phyloP scores from a whole-genome alignment of 208 protist species.

The Trypanosoma avium region DNA sequence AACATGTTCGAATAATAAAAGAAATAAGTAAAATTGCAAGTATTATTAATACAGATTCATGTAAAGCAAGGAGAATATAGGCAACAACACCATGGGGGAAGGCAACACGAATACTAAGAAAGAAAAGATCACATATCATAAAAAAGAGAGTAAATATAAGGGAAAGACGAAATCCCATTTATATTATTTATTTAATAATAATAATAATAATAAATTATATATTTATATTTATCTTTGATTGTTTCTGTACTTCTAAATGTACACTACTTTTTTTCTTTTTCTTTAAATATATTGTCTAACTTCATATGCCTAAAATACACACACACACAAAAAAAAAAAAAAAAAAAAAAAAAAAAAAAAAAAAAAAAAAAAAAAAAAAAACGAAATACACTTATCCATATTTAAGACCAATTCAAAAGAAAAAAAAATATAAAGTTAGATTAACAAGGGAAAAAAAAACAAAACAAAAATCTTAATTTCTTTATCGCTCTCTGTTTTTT shows the following conservation, averaged over 20 bases:
- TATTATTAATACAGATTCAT: slow-evolving; percentile 44
- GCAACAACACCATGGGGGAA: slow-evolving; percentile 25
- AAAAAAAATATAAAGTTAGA: too few species aligned
- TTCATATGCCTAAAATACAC: neutral
- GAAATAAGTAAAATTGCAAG: slow-evolving; percentile 29
- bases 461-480: too few species aligned
- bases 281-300: neutral
- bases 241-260: neutral
- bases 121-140: slow-evolving; percentile 34
- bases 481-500: too few species aligned
- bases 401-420: too few species aligned
- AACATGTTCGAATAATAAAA: slow-evolving; percentile 37
- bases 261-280: neutral
- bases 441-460: too few species aligned
- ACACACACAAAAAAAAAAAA: neutral
- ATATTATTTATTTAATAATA: neutral
- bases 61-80: slow-evolving; percentile 40
- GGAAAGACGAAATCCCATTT: slow-evolving; percentile 18
- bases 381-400: neutral
- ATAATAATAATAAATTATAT: neutral
- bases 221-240: neutral
- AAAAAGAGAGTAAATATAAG: slow-evolving; percentile 19
- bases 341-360: neutral
- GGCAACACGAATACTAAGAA: slow-evolving; percentile 36
- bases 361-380: neutral